Conservation (phyloP, 2,329 filamentous ascomycete genomes). For the Pseudogymnoascus destructans region DNA sequence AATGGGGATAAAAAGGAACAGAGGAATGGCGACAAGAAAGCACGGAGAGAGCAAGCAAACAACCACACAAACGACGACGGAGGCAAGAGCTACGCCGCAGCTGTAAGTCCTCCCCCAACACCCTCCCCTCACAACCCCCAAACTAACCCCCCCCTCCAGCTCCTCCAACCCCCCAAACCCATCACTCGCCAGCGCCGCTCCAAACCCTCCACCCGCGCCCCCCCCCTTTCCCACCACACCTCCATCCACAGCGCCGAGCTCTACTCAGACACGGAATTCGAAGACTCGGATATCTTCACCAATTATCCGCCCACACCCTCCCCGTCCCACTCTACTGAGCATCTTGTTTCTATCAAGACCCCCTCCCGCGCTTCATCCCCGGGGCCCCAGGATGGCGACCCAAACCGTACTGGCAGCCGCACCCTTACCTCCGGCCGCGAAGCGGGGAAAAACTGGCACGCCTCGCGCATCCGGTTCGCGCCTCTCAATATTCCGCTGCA, state of each 20-base stretch:
- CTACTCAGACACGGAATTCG: not conserved
- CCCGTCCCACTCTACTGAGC: not conserved
- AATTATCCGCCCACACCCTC: not conserved
- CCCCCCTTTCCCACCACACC: not conserved
- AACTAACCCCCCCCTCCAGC: not conserved
- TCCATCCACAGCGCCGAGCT: not conserved
- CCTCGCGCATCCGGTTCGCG: slow-evolving; percentile 61
- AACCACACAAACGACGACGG: not conserved
- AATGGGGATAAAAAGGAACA: not conserved
- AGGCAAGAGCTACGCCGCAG: not conserved
- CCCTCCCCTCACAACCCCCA: not conserved
- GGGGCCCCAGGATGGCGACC: not conserved
- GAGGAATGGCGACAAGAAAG: slow-evolving; percentile 2
- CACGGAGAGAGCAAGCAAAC: not conserved
- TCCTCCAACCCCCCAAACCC: not conserved
- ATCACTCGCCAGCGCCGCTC: not conserved
- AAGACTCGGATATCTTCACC: not conserved
- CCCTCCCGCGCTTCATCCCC: not conserved
- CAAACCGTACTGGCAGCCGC: not conserved
- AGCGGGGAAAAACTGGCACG: slow-evolving; percentile 25
- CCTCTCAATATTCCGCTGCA: slow-evolving; percentile 61
- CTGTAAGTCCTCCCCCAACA: not conserved
- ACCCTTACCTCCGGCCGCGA: slow-evolving; percentile 22
- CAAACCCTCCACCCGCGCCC: not conserved
- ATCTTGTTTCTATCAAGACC: not conserved